A percentile compares a stretch with the other conserved stretches of the same genome.
Evolutionary conservation across 208 protist genomes (phyloP).

Genomic region (Trypanosomatidae sp.): DNA sequence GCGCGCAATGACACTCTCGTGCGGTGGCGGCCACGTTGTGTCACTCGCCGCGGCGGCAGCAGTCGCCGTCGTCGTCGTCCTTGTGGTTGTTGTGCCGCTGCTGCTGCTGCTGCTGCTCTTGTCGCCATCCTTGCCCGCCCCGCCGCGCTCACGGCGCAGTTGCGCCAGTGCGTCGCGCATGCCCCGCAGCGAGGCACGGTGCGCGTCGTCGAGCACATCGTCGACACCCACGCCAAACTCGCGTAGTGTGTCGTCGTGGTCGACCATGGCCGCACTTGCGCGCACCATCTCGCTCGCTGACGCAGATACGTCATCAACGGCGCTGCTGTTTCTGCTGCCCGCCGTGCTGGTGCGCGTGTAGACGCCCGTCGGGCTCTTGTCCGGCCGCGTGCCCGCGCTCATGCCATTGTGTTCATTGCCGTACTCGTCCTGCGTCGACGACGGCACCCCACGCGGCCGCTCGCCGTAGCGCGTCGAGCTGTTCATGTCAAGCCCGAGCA

Average conservation of each 20-base stretch:
- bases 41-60: no score
- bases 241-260: constrained; percentile 71
- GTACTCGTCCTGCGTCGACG: constrained; percentile 28
- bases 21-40: no score
- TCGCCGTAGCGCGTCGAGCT: constrained; percentile 58
- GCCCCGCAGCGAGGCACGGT: constrained; percentile 60
- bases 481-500: constrained; percentile 80
- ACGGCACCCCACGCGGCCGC: constrained; percentile 48
- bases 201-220: constrained; percentile 71
- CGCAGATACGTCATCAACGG: no score
- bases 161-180: constrained; percentile 80
- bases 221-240: constrained; percentile 79
- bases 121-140: constrained; percentile 2
- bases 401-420: constrained; percentile 30
- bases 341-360: constrained; percentile 80
- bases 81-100: no score
- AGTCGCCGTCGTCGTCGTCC: no score
- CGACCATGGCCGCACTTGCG: constrained; percentile 39
- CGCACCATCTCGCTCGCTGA: no score
- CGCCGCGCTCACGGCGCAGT: not conserved
- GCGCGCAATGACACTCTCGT: constrained; percentile 11
- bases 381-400: constrained; percentile 65
- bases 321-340: constrained; percentile 49
- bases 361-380: constrained; percentile 70
- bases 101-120: constrained; percentile 1